A percentile compares a stretch with the other conserved stretches of the same genome.
Conservation (phyloP, 2,329 filamentous ascomycete genomes). For the Neophaeococcomyces mojaviensis region DNA sequence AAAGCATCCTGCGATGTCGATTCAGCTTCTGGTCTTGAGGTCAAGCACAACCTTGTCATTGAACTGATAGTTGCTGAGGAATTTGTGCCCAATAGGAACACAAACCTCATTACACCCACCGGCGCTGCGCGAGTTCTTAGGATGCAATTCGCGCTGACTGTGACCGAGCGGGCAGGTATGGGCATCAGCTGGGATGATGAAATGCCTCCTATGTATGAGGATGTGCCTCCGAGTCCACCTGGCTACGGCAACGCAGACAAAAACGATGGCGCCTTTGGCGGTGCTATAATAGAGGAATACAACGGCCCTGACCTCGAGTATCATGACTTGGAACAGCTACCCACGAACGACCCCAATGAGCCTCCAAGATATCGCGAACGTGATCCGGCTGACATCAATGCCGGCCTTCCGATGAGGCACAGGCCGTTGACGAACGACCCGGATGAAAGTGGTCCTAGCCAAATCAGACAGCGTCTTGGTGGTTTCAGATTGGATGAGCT, state of each 20-base stretch:
- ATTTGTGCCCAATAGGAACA: slow-evolving; percentile 62
- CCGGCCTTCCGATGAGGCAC: slow-evolving; percentile 11
- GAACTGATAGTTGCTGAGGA: slow-evolving; percentile 94
- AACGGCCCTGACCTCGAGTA: slow-evolving; percentile 38
- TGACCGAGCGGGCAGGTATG: slow-evolving; percentile 77
- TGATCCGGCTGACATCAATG: slow-evolving; percentile 1
- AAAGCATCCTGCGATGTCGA: slow-evolving; percentile 73
- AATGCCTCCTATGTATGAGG: slow-evolving; percentile 84
- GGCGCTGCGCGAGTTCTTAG: slow-evolving; percentile 83
- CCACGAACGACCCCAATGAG: slow-evolving; percentile 27
- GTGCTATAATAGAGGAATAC: slow-evolving; percentile 42
- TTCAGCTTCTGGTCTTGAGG: slow-evolving; percentile 64
- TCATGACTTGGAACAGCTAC: slow-evolving; percentile 40
- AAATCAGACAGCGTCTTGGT: slow-evolving; percentile 6
- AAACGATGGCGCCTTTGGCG: slow-evolving; percentile 27
- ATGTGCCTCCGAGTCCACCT: slow-evolving; percentile 81
- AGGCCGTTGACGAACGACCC: slow-evolving; percentile 2
- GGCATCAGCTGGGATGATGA: slow-evolving; percentile 97
- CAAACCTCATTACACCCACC: slow-evolving; percentile 71
- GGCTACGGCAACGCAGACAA: slow-evolving; percentile 47
- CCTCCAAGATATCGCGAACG: slow-evolving; percentile 14
- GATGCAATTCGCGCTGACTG: slow-evolving; percentile 77
- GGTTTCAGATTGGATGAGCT: slow-evolving; percentile 22
- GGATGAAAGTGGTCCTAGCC: slow-evolving; percentile 9
- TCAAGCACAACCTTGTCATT: slow-evolving; percentile 78